phyloP scores from a whole-genome alignment of 2,329 filamentous ascomycete species.

The Alternaria hordeiaustralica region DNA sequence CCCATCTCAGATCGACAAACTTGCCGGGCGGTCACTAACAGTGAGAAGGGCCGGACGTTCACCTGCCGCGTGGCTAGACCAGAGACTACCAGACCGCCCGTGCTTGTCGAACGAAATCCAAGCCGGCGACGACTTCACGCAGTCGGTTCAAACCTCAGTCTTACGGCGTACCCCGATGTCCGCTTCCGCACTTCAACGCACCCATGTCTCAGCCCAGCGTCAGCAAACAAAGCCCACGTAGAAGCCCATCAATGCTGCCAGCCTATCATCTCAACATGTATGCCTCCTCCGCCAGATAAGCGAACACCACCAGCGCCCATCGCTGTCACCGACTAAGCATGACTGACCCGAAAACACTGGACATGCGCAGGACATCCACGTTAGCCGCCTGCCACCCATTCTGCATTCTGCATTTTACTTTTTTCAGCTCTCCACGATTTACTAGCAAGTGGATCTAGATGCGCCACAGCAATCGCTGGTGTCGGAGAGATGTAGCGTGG shows the following conservation, averaged over 20 bases:
- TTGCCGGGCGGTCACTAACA: neutral
- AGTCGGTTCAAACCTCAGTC: neutral
- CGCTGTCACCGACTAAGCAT: neutral
- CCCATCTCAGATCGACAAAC: neutral
- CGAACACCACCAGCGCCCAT: neutral
- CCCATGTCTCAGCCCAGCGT: neutral
- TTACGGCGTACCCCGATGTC: neutral
- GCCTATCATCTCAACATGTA: neutral
- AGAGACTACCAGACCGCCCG: neutral
- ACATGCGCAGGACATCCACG: neutral
- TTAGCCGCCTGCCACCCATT: neutral
- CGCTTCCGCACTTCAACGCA: neutral
- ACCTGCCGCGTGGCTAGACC: neutral
- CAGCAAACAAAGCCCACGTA: neutral
- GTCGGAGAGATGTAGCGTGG: neutral
- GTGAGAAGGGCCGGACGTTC: neutral
- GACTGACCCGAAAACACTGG: neutral
- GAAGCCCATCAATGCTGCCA: neutral
- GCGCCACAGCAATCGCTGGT: neutral
- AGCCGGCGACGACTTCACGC: neutral
- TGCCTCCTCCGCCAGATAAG: neutral
- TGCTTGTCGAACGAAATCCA: neutral
- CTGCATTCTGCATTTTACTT: neutral
- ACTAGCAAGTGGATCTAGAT: neutral
- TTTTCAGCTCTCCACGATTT: constrained; percentile 6